Base-by-base conservation (phyloP, 2,329 filamentous ascomycete species). In the Chrysoporthe cubensis region DNA sequence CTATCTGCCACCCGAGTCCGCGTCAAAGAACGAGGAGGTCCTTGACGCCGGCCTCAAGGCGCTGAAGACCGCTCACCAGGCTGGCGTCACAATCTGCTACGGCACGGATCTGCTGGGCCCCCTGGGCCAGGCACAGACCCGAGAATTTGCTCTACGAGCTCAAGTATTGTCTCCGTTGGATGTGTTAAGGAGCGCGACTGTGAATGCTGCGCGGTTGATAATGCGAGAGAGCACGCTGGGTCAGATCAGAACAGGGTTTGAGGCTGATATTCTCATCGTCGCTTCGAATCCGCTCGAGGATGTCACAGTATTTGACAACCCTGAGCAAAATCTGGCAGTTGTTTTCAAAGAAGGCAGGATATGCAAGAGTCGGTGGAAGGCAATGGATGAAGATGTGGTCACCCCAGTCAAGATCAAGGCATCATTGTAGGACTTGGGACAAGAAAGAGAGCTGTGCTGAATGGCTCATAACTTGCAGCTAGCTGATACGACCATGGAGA, bases 81-180 rank as follows among this genome's bases (percentile, higher is more conserved):
- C 81, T 1, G 84, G 84, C 0, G 83, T 87, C 1, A 84, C 79
- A 0, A 81, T 87, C 61, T 87, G 84, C 74, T 87, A 80, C 70
- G 85, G 85, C 0, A 83, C 83, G 0, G 85, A 87, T 74, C 77
- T 87, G 8, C 78, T 88, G 0, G 85, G 84, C 0, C 83, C 82
- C 0, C 72, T 87, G 69, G 78, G 80, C 8, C 72, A 78, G 16
- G 79, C 80, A n/a, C 85, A 87, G 74, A 81, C 78, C 0, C 77
- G 78, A 44, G 84, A 87, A 70, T 87, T 87, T 69, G 72, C 74
- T 0, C 67, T 87, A 16, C 78, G 84, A 11, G 76, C 78, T 3
- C 72, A 79, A 67, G 81, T 83, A 3, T 74, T 85, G 50, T 76
- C 76, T 5, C 69, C 80, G 2, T 58, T 80, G 34, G 79, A 82